Base-by-base conservation (phyloP, 2,329 filamentous ascomycete species). In the Phialophora tarda region DNA sequence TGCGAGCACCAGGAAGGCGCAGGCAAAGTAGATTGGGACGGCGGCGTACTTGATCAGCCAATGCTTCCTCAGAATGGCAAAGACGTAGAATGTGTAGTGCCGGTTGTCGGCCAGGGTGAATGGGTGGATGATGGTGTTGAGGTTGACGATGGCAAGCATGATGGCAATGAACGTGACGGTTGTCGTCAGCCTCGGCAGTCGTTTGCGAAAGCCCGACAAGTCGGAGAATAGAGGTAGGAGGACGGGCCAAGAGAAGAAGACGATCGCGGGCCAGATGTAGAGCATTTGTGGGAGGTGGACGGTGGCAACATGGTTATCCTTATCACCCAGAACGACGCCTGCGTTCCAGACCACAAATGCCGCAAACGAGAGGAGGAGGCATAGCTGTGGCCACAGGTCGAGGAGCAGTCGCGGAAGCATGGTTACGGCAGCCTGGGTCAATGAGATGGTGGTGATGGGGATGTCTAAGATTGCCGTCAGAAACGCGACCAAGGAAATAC, bases 21-120 rank as follows among this genome's bases (percentile, higher is more conserved):
- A 89, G 17, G 87, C 11, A 2, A 90, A 84, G 77, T 99, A 98
- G 0, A 89, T 80, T 0, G 89, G 82, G 0, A 89, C 85, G 1
- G 91, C 88, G 0, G 84, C 78, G 72, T 92, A 93, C 41, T 89
- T 89, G 59, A 92, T 78, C 21, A 82, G 78, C 1, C 83, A 81
- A 50, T 91, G 86, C 5, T 84, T 84, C 2, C 90, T 85, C 44
- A 98, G 89, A 74, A 93, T 88, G 1, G 93, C 89, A 82, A 99
- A 99, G 67, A 96, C 83, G 80, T 99, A 99, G 78, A 99, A 99
- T 77, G 96, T 90, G 81, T 97, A 99, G 77, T 99, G 95, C 2
- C 95, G 85, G 78, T 99, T 99, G 78, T 99, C 95, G 38, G 95
- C 95, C 0, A 98, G 85, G 0, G 93, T 97, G 76, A 98, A 99